Conservation (phyloP, 306 rosid species). For the Amphicarpaea edgeworthii region DNA sequence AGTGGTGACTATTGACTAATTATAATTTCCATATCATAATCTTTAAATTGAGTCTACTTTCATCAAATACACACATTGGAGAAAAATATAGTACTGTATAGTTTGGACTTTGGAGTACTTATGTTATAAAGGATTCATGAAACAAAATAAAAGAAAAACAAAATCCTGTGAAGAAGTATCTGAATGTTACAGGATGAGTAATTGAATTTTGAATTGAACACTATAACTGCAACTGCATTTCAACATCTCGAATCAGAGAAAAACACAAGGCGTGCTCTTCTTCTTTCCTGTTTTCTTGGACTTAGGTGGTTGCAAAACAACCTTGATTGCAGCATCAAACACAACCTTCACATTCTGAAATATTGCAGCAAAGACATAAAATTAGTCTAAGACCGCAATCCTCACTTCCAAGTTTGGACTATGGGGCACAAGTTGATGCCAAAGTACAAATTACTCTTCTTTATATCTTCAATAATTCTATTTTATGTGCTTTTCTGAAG, state of each 20-base stretch:
- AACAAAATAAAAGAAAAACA: not conserved
- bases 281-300: slow-evolving; percentile 1
- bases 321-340: slow-evolving; percentile 27
- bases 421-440: not conserved
- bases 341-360: slow-evolving; percentile 21
- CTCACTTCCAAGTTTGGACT: not conserved
- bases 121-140: not conserved
- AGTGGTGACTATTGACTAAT: not conserved
- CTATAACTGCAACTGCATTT: not conserved
- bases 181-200: not conserved
- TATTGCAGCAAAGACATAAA: not conserved
- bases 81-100: not conserved
- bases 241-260: not conserved
- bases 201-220: not conserved
- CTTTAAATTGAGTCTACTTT: slow-evolving; percentile 4
- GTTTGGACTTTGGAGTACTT: not conserved
- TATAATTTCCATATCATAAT: not conserved
- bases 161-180: not conserved
- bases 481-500: not conserved
- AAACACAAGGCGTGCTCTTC: slow-evolving; percentile 11
- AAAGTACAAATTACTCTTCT: not conserved
- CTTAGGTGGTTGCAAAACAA: slow-evolving; percentile 24
- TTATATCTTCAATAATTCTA: not conserved
- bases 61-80: not conserved
- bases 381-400: not conserved